These are phyloP conservation scores for Amanita pseudoporphyria DNA, from an alignment of 768 basidiomycete genomes.

Conservation along the genomic window DNA sequence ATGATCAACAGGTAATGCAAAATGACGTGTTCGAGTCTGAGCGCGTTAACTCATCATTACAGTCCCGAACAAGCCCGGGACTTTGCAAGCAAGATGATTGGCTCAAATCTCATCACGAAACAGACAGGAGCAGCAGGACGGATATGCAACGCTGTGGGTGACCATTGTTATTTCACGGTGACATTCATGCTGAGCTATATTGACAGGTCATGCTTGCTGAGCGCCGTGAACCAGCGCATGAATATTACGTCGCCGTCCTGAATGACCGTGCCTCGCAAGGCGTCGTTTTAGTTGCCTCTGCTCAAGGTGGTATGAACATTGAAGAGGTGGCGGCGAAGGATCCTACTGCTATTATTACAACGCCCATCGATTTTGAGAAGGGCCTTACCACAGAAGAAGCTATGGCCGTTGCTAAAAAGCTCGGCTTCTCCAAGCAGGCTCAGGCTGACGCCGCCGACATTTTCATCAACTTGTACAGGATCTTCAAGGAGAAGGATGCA, in stretches of 20 bases:
- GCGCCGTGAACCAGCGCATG: slow-evolving; percentile 85
- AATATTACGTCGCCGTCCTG: slow-evolving; percentile 96
- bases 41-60: slow-evolving; percentile 4
- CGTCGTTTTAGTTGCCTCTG: slow-evolving; percentile 88
- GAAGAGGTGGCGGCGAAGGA: slow-evolving; percentile 98
- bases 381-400: slow-evolving; percentile 72
- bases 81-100: slow-evolving; percentile 87
- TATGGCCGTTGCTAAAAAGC: slow-evolving; percentile 71
- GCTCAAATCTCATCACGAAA: slow-evolving; percentile 93
- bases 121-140: slow-evolving; percentile 92
- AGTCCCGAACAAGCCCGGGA: slow-evolving; percentile 87
- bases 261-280: slow-evolving; percentile 88
- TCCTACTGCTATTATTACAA: slow-evolving; percentile 91
- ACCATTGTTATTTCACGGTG: background rate
- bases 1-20: slow-evolving; percentile 67
- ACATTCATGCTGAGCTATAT: background rate
- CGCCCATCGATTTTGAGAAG: slow-evolving; percentile 76
- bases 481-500: slow-evolving; percentile 98
- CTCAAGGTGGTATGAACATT: slow-evolving; percentile 99
- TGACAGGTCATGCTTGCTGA: slow-evolving; percentile 94
- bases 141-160: slow-evolving; percentile 85
- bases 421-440: slow-evolving; percentile 74
- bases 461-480: slow-evolving; percentile 88
- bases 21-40: slow-evolving; percentile 7
- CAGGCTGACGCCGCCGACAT: slow-evolving; percentile 86